These are phyloP conservation scores for Ambrosia artemisiifolia DNA, from an alignment of 129 eudicot species.

Conservation along the genomic window DNA sequence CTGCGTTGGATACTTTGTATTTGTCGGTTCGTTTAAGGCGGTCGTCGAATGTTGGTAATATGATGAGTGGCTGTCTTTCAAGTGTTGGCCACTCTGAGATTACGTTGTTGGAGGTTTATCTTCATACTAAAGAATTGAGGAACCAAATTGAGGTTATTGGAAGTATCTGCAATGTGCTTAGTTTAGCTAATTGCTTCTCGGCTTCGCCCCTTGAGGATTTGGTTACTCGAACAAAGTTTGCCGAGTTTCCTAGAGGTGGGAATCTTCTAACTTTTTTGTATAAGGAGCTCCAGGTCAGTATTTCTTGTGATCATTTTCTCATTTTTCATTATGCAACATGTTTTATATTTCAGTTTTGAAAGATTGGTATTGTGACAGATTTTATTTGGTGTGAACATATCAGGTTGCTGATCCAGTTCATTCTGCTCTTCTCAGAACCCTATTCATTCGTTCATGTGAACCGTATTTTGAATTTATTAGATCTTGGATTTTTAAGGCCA, in stretches of 20 bases:
- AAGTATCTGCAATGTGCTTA: constrained; percentile 58
- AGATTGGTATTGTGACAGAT: neutral
- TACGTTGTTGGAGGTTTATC: constrained; percentile 79
- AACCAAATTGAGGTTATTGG: constrained; percentile 86
- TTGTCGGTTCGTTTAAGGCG: constrained; percentile 72
- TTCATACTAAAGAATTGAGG: constrained; percentile 71
- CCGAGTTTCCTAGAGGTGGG: constrained; percentile 78
- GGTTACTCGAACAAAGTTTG: constrained; percentile 44
- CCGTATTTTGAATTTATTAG: constrained; percentile 78
- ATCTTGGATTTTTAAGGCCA: constrained; percentile 93
- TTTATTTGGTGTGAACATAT: constrained; percentile 12
- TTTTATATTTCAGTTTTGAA: neutral
- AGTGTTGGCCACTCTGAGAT: constrained; percentile 68
- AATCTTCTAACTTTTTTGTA: constrained; percentile 79
- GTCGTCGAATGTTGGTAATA: constrained; percentile 24
- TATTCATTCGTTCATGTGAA: constrained; percentile 77
- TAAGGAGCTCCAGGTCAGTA: constrained; percentile 70
- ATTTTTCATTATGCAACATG: constrained; percentile 9
- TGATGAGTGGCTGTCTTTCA: constrained; percentile 51
- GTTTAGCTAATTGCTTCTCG: constrained; percentile 42
- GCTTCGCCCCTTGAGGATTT: constrained; percentile 48
- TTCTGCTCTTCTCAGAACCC: constrained; percentile 67
- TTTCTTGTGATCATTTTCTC: neutral
- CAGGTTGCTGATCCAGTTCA: constrained; percentile 90
- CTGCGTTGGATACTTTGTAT: constrained; percentile 71